These are phyloP conservation scores for Auriculariales sp. DNA, from an alignment of 768 basidiomycete species.

Conservation along the genomic window DNA sequence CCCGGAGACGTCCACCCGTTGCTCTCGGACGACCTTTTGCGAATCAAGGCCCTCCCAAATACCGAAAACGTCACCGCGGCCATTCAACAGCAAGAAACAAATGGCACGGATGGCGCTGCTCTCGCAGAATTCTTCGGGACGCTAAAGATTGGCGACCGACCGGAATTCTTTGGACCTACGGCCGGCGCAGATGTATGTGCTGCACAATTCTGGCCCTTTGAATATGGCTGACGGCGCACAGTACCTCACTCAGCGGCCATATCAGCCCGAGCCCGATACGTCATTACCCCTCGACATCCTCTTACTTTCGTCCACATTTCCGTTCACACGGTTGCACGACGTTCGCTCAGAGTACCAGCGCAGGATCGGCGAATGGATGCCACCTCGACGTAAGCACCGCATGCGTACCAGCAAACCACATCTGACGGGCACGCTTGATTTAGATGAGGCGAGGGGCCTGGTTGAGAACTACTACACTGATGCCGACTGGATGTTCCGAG, in stretches of 20 bases:
- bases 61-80: neutral
- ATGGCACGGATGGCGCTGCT: neutral
- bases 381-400: too few species aligned
- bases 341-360: too few species aligned
- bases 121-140: neutral
- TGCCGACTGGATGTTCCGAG: conserved; percentile 56
- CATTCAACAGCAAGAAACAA: neutral
- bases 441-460: conserved; percentile 44
- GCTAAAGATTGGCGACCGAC: neutral
- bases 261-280: too few species aligned
- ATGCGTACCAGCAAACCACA: too few species aligned
- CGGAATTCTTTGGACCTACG: neutral
- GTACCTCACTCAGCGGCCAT: too few species aligned
- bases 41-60: conserved; percentile 43
- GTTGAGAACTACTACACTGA: conserved; percentile 46
- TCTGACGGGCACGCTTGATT: too few species aligned
- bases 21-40: conserved; percentile 54
- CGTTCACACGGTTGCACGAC: too few species aligned
- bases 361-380: too few species aligned
- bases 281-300: too few species aligned
- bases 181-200: neutral
- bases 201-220: too few species aligned
- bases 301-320: too few species aligned
- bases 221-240: too few species aligned
- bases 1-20: conserved; percentile 51